Percentiles rank a stretch among this genome's conserved stretches.
These are phyloP conservation scores for Ceratocystis destructans DNA, from an alignment of 2,329 filamentous ascomycete species.

Conservation along the genomic window DNA sequence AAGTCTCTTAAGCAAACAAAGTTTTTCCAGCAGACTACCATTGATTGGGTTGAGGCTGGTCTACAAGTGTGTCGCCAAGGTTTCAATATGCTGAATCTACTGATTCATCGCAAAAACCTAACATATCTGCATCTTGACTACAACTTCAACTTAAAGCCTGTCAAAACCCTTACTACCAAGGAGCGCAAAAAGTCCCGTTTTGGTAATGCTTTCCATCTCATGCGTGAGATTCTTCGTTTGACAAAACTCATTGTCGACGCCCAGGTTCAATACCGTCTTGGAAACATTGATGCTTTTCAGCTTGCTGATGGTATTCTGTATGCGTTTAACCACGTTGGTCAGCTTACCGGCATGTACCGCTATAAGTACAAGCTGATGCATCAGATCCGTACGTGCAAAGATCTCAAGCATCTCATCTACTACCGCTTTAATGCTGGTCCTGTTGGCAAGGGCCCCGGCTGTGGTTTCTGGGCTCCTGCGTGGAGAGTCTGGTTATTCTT, in stretches of 20 bases:
- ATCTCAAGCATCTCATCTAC: conserved; percentile 97
- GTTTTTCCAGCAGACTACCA: conserved; percentile 98
- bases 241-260: conserved; percentile 98
- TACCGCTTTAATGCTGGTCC: conserved; percentile 96
- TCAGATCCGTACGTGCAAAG: conserved; percentile 97
- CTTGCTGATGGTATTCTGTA: conserved; percentile 98
- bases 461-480: conserved; percentile 96
- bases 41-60: conserved; percentile 98
- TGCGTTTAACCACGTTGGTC: conserved; percentile 96
- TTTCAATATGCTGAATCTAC: conserved; percentile 96
- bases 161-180: conserved; percentile 96
- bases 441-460: conserved; percentile 93
- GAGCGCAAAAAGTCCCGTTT: conserved; percentile 99
- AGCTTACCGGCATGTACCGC: conserved; percentile 97
- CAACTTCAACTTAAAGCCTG: conserved; percentile 98
- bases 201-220: conserved; percentile 96
- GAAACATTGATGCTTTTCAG: conserved; percentile 98
- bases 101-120: conserved; percentile 96
- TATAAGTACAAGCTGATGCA: conserved; percentile 99
- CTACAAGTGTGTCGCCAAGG: conserved; percentile 95
- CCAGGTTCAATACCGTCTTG: conserved; percentile 91
- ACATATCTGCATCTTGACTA: conserved; percentile 98
- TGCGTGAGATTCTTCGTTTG: conserved; percentile 90
- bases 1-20: conserved; percentile 88
- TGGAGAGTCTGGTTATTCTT: conserved; percentile 99